phyloP scores from a whole-genome alignment of 768 basidiomycete genomes.

The Galerina sulciceps region DNA sequence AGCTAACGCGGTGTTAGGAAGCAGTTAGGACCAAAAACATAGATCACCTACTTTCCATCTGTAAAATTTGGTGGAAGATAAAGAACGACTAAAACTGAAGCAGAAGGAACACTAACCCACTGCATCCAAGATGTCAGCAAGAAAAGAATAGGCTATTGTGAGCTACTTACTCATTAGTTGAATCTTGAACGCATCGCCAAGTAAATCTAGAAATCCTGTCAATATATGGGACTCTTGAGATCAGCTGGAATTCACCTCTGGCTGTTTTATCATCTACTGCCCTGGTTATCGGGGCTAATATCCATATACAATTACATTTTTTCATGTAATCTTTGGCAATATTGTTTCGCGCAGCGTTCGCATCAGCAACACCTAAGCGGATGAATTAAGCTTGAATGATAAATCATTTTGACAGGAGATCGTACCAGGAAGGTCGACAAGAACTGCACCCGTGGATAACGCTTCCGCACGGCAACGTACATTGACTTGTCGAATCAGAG shows the following conservation, averaged over 20 bases:
- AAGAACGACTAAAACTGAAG: neutral
- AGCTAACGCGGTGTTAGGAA: constrained; percentile 34
- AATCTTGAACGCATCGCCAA: constrained; percentile 66
- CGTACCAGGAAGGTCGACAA: constrained; percentile 69
- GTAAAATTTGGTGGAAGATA: neutral
- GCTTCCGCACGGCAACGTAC: constrained; percentile 57
- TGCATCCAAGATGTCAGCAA: constrained; percentile 20
- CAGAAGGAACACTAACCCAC: constrained; percentile 43
- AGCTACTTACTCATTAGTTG: constrained; percentile 59
- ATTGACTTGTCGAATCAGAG: constrained; percentile 64
- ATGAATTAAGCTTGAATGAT: neutral
- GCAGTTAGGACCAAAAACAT: neutral
- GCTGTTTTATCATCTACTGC: constrained; percentile 72
- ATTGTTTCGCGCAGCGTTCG: constrained; percentile 64
- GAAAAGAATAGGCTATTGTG: neutral
- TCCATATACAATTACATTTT: constrained; percentile 66
- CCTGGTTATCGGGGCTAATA: constrained; percentile 65
- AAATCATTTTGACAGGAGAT: neutral
- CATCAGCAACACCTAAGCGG: constrained; percentile 56
- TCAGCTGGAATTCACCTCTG: constrained; percentile 37
- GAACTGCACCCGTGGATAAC: constrained; percentile 59
- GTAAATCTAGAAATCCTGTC: constrained; percentile 43
- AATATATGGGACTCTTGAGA: neutral
- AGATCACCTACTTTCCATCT: constrained; percentile 59
- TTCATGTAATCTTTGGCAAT: constrained; percentile 74